These are phyloP conservation scores for Pseudogymnoascus sp. DNA, from an alignment of 2,329 filamentous ascomycete genomes.

Conservation along the genomic window DNA sequence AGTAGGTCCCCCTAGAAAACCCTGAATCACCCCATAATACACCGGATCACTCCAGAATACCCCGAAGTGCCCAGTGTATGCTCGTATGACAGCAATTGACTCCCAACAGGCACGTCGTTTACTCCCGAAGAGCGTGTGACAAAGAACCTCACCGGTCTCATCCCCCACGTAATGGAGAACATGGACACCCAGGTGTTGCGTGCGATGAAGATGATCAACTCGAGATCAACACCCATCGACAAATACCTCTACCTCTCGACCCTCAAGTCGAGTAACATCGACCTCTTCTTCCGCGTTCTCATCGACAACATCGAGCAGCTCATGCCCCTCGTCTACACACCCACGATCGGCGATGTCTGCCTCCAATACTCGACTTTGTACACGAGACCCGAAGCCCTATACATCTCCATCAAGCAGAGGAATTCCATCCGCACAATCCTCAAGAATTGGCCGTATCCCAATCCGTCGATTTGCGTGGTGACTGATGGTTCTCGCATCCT, in stretches of 20 bases:
- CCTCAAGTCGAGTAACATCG: slow-evolving; percentile 67
- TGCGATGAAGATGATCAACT: slow-evolving; percentile 68
- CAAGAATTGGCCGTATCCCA: slow-evolving; percentile 81
- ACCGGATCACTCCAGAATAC: not conserved
- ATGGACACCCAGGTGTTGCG: slow-evolving; percentile 53
- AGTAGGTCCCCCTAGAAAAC: slow-evolving; percentile 36
- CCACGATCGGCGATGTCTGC: slow-evolving; percentile 92
- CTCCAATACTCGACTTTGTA: slow-evolving; percentile 94
- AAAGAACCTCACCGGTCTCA: slow-evolving; percentile 60
- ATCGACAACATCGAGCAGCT: slow-evolving; percentile 71
- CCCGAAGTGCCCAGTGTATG: slow-evolving; percentile 7
- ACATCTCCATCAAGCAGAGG: slow-evolving; percentile 91
- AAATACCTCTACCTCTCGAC: slow-evolving; percentile 77
- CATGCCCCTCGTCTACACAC: slow-evolving; percentile 80
- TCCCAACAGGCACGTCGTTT: slow-evolving; percentile 51
- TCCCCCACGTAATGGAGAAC: slow-evolving; percentile 57
- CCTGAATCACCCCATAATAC: slow-evolving; percentile 10
- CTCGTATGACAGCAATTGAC: slow-evolving; percentile 12
- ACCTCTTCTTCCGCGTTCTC: slow-evolving; percentile 77
- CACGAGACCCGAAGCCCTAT: slow-evolving; percentile 89
- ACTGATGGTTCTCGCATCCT: slow-evolving; percentile 92
- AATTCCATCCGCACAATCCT: slow-evolving; percentile 85
- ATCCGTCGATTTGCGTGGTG: slow-evolving; percentile 92
- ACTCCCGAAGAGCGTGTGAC: slow-evolving; percentile 54
- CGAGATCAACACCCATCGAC: slow-evolving; percentile 64